phyloP scores from a whole-genome alignment of 2,329 filamentous ascomycete species.

The Mycosphaerella sp. region DNA sequence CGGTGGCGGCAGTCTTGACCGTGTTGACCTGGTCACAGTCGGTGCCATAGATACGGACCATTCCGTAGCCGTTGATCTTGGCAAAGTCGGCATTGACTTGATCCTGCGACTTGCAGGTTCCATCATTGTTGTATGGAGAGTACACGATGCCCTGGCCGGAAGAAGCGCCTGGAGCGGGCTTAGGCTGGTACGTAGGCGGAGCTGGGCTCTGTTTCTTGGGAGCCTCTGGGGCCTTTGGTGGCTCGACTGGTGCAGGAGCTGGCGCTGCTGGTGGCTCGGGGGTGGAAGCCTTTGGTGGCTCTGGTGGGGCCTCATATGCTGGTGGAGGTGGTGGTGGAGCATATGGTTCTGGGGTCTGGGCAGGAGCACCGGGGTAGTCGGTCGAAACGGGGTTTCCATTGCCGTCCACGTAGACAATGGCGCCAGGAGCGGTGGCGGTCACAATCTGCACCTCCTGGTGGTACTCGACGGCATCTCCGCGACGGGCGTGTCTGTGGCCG shows the following conservation, averaged over 20 bases:
- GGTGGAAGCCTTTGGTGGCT: background rate
- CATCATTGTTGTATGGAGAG: slow-evolving; percentile 51
- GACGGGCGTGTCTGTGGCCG: slow-evolving; percentile 34
- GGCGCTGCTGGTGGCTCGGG: slow-evolving; percentile 12
- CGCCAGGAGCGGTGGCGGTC: slow-evolving; percentile 44
- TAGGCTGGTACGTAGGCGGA: slow-evolving; percentile 2
- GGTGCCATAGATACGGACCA: slow-evolving; percentile 71
- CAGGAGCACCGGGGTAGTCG: slow-evolving; percentile 7
- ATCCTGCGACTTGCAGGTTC: slow-evolving; percentile 59
- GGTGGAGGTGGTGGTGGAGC: slow-evolving; percentile 7
- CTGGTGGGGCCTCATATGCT: slow-evolving; percentile 14
- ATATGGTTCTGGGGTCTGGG: slow-evolving; percentile 8
- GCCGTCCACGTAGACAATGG: slow-evolving; percentile 56
- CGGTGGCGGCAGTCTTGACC: slow-evolving; percentile 56
- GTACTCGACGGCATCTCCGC: slow-evolving; percentile 23
- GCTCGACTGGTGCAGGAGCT: slow-evolving; percentile 12
- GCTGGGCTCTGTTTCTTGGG: background rate
- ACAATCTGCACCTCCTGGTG: slow-evolving; percentile 34
- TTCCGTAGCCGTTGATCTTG: slow-evolving; percentile 51
- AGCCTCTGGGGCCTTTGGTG: slow-evolving; percentile 8
- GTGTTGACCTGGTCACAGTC: slow-evolving; percentile 67
- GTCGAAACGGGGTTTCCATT: slow-evolving; percentile 39
- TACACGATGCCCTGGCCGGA: slow-evolving; percentile 50
- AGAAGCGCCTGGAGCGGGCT: slow-evolving; percentile 3
- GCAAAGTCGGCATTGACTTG: slow-evolving; percentile 61